Percentiles rank a stretch among this genome's conserved stretches.
phyloP scores from a whole-genome alignment of 352 stramenopile genomes.

The Thalassiosira mediterranea region DNA sequence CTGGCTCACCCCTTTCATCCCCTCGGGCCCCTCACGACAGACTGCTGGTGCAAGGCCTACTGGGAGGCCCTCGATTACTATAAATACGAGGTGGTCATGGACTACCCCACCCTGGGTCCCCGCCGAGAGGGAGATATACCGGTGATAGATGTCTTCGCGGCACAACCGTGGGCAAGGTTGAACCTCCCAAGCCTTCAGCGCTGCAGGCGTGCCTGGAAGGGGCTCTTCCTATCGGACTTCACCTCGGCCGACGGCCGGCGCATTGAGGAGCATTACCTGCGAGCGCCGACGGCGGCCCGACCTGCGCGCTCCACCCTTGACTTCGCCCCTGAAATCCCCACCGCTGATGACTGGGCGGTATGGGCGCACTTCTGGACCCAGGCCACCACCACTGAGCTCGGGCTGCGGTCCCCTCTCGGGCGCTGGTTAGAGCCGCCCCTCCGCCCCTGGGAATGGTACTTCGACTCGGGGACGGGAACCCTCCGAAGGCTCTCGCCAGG shows the following conservation, averaged over 20 bases:
- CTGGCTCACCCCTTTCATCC: neutral
- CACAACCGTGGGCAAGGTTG: neutral
- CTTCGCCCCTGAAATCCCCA: neutral
- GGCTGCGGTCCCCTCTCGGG: neutral
- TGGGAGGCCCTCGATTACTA: neutral
- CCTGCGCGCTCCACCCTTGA: neutral
- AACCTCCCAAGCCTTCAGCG: neutral
- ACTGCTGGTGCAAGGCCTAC: neutral
- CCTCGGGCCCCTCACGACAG: neutral
- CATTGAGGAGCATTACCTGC: neutral
- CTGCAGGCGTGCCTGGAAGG: neutral
- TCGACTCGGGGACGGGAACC: neutral
- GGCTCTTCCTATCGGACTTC: neutral
- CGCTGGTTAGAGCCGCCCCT: conserved; percentile 9
- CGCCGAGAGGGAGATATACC: neutral
- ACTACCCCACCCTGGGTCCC: neutral
- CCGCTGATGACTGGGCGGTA: neutral
- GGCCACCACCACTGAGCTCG: neutral
- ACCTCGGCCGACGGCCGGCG: neutral
- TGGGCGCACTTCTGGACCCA: conserved; percentile 3
- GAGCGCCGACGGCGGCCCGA: neutral
- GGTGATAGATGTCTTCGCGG: neutral
- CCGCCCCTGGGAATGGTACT: conserved; percentile 7
- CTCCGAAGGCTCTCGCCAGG: no score
- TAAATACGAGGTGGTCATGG: neutral